These are phyloP conservation scores for Vicia sativa DNA, from an alignment of 306 rosid species.

Conservation along the genomic window DNA sequence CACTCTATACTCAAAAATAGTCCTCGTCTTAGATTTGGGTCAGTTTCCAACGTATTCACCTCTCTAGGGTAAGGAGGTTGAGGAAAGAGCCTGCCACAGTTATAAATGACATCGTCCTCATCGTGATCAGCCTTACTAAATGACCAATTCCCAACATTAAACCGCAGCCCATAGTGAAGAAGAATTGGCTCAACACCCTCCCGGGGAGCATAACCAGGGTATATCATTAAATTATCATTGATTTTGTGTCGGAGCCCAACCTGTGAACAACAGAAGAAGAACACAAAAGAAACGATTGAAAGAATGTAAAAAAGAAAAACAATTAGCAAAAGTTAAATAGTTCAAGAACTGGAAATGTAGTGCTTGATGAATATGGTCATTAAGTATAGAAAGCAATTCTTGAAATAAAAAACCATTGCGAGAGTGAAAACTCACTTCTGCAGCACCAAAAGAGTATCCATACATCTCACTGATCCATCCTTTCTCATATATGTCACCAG, in stretches of 20 bases:
- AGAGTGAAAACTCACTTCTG: constrained; percentile 67
- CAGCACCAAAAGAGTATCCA: constrained; percentile 95
- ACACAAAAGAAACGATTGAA: background rate
- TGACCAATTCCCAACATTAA: constrained; percentile 89
- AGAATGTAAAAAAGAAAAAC: constrained; percentile 17
- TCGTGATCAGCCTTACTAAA: constrained; percentile 80
- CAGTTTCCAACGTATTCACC: constrained; percentile 41
- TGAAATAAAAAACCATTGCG: constrained; percentile 1
- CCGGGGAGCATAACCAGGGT: constrained; percentile 81
- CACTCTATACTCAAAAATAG: constrained; percentile 41
- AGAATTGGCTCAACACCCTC: constrained; percentile 73
- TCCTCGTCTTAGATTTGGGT: constrained; percentile 35
- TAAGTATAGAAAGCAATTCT: background rate
- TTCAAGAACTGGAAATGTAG: constrained; percentile 8
- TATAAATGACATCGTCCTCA: constrained; percentile 69
- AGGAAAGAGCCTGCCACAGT: constrained; percentile 77
- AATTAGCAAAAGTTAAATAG: constrained; percentile 4
- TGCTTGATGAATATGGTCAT: background rate
- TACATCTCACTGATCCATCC: constrained; percentile 99
- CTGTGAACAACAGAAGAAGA: constrained; percentile 48
- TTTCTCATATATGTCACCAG: constrained; percentile 81
- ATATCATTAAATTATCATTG: constrained; percentile 87
- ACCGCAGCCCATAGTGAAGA: constrained; percentile 84
- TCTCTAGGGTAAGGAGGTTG: constrained; percentile 91
- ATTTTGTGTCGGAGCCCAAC: constrained; percentile 91